phyloP scores from a whole-genome alignment of 192 early-diverging fungal genomes.

The Haplosporangium gracile region DNA sequence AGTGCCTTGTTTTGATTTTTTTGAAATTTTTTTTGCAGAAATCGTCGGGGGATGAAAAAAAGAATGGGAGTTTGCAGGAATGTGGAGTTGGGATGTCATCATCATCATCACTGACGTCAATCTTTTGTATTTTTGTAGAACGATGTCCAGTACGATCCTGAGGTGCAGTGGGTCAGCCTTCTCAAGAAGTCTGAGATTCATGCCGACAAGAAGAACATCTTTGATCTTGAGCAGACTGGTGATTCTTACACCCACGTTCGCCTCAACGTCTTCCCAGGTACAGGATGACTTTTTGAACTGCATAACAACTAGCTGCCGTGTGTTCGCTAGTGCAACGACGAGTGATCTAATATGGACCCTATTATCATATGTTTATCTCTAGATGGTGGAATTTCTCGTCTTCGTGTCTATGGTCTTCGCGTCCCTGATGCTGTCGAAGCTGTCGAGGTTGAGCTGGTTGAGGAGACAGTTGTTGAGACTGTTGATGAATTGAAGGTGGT shows the following conservation, averaged over 20 bases:
- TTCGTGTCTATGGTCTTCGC: slow-evolving; percentile 82
- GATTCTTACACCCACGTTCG: slow-evolving; percentile 73
- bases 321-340: not conserved
- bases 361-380: slow-evolving; percentile 49
- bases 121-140: slow-evolving; percentile 10
- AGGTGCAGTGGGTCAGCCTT: slow-evolving; percentile 61
- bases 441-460: slow-evolving; percentile 6
- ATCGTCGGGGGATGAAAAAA: not conserved
- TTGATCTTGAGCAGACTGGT: slow-evolving; percentile 63
- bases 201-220: slow-evolving; percentile 80
- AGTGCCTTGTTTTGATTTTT: slow-evolving; percentile 34
- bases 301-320: not conserved
- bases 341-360: not conserved
- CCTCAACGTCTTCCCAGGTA: slow-evolving; percentile 84
- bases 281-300: not conserved
- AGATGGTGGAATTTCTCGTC: slow-evolving; percentile 91
- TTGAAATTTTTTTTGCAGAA: not conserved
- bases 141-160: slow-evolving; percentile 47
- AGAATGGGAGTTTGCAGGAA: not conserved
- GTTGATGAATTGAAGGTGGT: not conserved
- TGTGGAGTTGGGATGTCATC: not conserved
- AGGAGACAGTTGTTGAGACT: slow-evolving; percentile 16
- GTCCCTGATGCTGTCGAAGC: slow-evolving; percentile 39
- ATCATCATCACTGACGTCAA: not conserved
- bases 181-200: slow-evolving; percentile 76